Percentiles rank a stretch among this genome's conserved stretches.
phyloP scores from a whole-genome alignment of 192 early-diverging fungal genomes.

The Lunasporangiospora selenospora region DNA sequence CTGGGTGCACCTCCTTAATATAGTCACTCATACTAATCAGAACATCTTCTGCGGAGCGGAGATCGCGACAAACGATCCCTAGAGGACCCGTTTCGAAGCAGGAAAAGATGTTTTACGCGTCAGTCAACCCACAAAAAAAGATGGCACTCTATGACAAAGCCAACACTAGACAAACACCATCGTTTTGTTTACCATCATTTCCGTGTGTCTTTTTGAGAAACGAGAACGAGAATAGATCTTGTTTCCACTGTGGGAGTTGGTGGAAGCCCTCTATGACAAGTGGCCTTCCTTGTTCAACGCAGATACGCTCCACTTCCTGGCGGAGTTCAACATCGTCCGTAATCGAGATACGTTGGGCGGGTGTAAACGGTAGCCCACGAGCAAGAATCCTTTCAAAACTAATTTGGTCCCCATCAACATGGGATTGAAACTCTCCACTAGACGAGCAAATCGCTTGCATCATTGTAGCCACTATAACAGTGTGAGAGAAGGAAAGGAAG shows the following conservation, averaged over 20 bases:
- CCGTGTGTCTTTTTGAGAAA: slow-evolving; percentile 15
- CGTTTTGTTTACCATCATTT: slow-evolving; percentile 4
- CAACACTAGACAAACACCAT: not conserved
- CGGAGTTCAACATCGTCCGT: slow-evolving; percentile 8
- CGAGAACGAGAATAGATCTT: slow-evolving; percentile 14
- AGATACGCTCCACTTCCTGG: slow-evolving; percentile 6
- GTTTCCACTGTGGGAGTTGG: slow-evolving; percentile 11
- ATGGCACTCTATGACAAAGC: not conserved
- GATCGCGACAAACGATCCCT: slow-evolving; percentile 28
- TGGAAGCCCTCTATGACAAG: slow-evolving; percentile 31
- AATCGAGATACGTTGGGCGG: slow-evolving; percentile 15
- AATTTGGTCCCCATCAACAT: slow-evolving; percentile 9
- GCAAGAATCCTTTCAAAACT: slow-evolving; percentile 13
- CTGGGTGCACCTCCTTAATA: slow-evolving; percentile 18
- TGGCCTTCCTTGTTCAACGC: slow-evolving; percentile 17
- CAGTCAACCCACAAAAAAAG: not conserved
- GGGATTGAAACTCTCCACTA: slow-evolving; percentile 1
- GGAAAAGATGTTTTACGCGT: not conserved
- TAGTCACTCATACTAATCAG: slow-evolving; percentile 23
- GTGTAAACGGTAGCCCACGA: slow-evolving; percentile 16
- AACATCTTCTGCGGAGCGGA: slow-evolving; percentile 9
- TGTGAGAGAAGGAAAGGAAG: too few relatives aligned
- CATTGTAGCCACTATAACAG: not conserved
- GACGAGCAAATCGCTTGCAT: slow-evolving; percentile 15
- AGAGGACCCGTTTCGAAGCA: not conserved